A percentile compares a stretch with the other conserved stretches of the same genome.
Conservation (phyloP, 768 basidiomycete genomes). For the Suillus ampliporus region DNA sequence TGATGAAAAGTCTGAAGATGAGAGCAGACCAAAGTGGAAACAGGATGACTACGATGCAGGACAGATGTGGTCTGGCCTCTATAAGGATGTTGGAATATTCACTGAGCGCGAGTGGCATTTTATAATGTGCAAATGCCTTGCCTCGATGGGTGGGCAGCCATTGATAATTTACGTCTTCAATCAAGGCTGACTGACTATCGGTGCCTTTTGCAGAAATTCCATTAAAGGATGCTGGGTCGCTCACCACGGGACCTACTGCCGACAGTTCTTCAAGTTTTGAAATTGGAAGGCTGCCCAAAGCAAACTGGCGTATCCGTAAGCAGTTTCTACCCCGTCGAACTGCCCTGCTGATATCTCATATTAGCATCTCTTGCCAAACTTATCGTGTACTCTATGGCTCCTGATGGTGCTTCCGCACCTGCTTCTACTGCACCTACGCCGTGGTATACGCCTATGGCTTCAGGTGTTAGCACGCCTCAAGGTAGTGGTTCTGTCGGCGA, state of each 20-base stretch:
- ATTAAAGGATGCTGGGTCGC: slow-evolving; percentile 72
- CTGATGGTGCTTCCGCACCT: slow-evolving; percentile 61
- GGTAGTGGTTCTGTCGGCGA: slow-evolving; percentile 46
- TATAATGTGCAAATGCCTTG: slow-evolving; percentile 88
- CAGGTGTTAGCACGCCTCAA: slow-evolving; percentile 53
- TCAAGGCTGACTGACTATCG: slow-evolving; percentile 1
- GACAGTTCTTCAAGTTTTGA: slow-evolving; percentile 60
- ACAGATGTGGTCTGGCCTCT: slow-evolving; percentile 55
- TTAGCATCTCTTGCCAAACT: slow-evolving; percentile 81
- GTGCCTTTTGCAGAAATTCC: slow-evolving; percentile 60
- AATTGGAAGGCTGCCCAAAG: slow-evolving; percentile 71
- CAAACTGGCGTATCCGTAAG: slow-evolving; percentile 76
- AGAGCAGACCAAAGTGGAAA: slow-evolving; percentile 62
- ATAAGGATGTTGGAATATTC: slow-evolving; percentile 76
- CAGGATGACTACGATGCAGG: slow-evolving; percentile 46
- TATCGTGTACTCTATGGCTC: slow-evolving; percentile 88
- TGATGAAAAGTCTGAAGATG: slow-evolving; percentile 67
- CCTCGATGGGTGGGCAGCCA: slow-evolving; percentile 70
- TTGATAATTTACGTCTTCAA: slow-evolving; percentile 8
- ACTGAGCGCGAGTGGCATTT: slow-evolving; percentile 83
- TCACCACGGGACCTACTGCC: slow-evolving; percentile 76
- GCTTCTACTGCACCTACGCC: slow-evolving; percentile 75
- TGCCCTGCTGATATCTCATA: neutral
- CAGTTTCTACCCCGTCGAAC: slow-evolving; percentile 16
- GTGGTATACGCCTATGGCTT: slow-evolving; percentile 69